These are phyloP conservation scores for Melampsora occidentalis DNA, from an alignment of 1,284 basidiomycete species.

Conservation along the genomic window DNA sequence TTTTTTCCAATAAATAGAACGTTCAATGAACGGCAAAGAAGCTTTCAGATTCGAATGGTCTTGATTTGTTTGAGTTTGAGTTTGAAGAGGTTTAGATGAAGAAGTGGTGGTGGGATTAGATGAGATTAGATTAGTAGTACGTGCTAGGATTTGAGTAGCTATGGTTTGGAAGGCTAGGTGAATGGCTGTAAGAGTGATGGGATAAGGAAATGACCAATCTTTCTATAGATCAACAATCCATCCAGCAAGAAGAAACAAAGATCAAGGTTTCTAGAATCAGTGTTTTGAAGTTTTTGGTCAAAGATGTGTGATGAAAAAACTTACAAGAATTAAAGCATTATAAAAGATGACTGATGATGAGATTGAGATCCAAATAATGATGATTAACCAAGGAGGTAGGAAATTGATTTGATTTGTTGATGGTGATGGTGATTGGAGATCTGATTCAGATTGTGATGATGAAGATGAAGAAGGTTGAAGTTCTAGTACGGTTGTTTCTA, in stretches of 20 bases:
- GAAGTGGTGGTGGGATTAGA: background rate
- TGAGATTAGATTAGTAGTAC: background rate
- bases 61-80: background rate
- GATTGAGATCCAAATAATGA: background rate
- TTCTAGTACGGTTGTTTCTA: too few relatives aligned
- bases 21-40: background rate
- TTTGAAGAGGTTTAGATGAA: background rate
- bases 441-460: background rate
- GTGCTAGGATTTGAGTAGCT: background rate
- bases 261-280: background rate
- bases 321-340: background rate
- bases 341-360: background rate
- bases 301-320: background rate
- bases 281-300: background rate
- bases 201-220: conserved; percentile 5
- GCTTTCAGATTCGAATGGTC: background rate
- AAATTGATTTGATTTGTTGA: background rate
- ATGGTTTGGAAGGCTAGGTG: background rate
- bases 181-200: background rate
- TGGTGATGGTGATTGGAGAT: background rate
- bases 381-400: background rate
- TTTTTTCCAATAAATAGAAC: background rate
- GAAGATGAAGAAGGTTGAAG: too few relatives aligned
- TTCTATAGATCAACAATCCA: background rate
- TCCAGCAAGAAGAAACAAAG: background rate